Evolutionary conservation across 768 basidiomycete genomes (phyloP).

Genomic region (Psilocybe tampanensis): DNA sequence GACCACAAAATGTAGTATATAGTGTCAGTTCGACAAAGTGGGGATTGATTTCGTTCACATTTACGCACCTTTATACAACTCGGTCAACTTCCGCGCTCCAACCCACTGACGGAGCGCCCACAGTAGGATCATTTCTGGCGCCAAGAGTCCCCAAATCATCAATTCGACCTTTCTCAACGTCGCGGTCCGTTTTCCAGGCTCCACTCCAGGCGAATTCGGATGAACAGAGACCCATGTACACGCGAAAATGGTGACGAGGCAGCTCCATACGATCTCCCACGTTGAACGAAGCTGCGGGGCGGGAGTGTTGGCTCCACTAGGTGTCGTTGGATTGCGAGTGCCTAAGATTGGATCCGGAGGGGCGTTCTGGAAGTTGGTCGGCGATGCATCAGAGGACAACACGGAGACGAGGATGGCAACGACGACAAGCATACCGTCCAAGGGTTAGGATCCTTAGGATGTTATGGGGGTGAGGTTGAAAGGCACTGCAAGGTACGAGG

Average conservation of each 20-base stretch:
- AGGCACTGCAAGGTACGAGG: too few species aligned
- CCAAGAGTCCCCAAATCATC: constrained; percentile 3
- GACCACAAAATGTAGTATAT: neutral
- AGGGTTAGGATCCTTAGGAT: too few species aligned
- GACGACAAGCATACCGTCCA: too few species aligned
- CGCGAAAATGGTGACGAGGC: constrained; percentile 8
- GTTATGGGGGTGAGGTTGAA: too few species aligned
- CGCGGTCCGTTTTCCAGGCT: neutral
- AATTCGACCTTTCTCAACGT: neutral
- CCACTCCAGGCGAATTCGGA: constrained; percentile 1
- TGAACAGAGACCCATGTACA: constrained; percentile 9
- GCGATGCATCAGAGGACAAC: too few species aligned
- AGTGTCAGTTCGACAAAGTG: neutral
- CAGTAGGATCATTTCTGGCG: constrained; percentile 7
- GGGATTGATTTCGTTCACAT: too few species aligned
- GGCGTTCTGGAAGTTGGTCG: too few species aligned
- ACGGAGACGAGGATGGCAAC: too few species aligned
- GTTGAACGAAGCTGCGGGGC: neutral
- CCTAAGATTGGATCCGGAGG: too few species aligned
- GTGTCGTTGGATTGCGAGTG: too few species aligned
- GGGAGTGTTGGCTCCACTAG: too few species aligned
- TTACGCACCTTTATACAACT: neutral
- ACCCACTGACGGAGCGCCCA: constrained; percentile 23
- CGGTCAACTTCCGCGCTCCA: constrained; percentile 9
- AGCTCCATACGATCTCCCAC: constrained; percentile 4